Conservation (phyloP, 2,329 filamentous ascomycete genomes). For the Colletotrichum salicis region DNA sequence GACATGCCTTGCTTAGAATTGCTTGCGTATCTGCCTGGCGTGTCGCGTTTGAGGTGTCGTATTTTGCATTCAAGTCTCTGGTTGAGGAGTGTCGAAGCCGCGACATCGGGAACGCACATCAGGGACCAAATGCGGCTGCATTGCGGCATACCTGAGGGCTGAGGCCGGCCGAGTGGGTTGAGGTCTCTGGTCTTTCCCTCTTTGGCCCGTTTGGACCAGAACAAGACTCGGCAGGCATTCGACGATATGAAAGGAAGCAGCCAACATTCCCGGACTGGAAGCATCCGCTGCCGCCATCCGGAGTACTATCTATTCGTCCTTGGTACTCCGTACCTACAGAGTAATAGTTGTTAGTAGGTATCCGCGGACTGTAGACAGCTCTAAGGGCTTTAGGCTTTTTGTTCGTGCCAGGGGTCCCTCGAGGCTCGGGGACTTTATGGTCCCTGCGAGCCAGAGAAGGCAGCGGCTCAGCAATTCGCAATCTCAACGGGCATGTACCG, state of each 20-base stretch:
- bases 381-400: constrained; percentile 27
- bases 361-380: not conserved
- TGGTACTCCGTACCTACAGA: too few relatives aligned
- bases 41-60: constrained; percentile 28
- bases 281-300: not conserved
- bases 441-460: constrained; percentile 16
- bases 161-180: not conserved
- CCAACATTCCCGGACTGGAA: constrained; percentile 15
- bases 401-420: constrained; percentile 6
- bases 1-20: constrained; percentile 1
- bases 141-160: not conserved
- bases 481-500: constrained; percentile 29
- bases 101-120: constrained; percentile 4
- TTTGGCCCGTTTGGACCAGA: not conserved
- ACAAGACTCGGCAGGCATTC: constrained; percentile 1
- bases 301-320: not conserved
- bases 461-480: constrained; percentile 26
- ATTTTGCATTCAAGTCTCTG: not conserved
- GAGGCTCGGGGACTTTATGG: constrained; percentile 8
- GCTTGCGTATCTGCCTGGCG: constrained; percentile 21
- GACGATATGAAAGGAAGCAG: constrained; percentile 18
- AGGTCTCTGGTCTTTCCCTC: not conserved
- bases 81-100: not conserved
- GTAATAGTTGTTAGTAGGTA: too few relatives aligned
- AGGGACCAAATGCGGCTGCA: not conserved